These are phyloP conservation scores for Leishmania tarentolae DNA, from an alignment of 208 protist species.

Conservation along the genomic window DNA sequence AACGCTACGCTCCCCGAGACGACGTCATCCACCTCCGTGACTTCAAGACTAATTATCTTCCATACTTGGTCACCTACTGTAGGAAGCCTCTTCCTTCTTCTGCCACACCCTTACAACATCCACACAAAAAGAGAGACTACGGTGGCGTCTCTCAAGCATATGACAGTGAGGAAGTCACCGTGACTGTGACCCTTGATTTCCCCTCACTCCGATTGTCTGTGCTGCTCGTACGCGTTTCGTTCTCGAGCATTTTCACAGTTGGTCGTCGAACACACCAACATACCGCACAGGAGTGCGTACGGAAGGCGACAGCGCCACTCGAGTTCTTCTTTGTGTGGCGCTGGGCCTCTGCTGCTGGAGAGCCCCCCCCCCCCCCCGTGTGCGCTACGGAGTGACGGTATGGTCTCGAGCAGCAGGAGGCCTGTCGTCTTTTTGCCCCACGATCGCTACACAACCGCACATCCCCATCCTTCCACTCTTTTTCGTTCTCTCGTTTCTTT, in stretches of 20 bases:
- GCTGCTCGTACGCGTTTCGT: background rate
- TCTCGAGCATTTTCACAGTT: background rate
- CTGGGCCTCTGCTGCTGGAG: background rate
- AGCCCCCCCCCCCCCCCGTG: too few relatives aligned
- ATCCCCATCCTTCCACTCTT: background rate
- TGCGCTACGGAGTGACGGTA: background rate
- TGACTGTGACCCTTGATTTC: background rate
- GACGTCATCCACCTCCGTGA: background rate
- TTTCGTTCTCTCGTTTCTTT: background rate
- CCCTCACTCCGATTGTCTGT: too few relatives aligned
- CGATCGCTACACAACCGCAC: background rate
- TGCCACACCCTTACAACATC: background rate
- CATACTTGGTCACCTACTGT: background rate
- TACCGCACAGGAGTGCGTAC: background rate
- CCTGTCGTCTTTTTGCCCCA: background rate
- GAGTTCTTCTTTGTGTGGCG: background rate
- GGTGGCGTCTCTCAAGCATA: background rate
- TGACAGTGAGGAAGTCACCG: background rate
- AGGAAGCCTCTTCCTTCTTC: background rate
- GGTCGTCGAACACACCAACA: background rate
- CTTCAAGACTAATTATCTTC: background rate
- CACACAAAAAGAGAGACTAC: background rate
- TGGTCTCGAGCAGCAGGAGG: background rate
- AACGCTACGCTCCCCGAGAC: background rate
- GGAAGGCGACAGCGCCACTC: background rate